Base-by-base conservation (phyloP, 139 green algal species). In the Chlamydomonas sphaeroides region DNA sequence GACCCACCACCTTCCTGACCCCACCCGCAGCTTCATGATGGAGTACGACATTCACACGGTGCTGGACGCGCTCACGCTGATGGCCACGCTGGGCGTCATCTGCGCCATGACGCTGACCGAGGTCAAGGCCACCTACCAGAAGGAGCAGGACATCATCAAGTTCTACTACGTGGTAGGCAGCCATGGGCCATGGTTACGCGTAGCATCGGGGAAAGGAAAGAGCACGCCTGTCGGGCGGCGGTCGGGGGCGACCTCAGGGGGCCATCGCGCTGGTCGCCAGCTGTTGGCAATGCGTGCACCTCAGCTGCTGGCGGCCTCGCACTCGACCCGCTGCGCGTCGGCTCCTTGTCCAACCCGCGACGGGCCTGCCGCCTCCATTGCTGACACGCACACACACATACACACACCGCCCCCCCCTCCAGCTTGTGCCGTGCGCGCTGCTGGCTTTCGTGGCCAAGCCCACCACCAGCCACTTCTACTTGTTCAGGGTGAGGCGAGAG, bases 1-100 rank as follows among this genome's bases (percentile, higher is more conserved):
- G 2, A 10, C 30, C 59, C 59, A 66, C 30, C 30, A 38, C n/a
- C 10, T 8, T n/a, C 11, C 59, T 15, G 30, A 8, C 20, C 20
- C 56, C 56, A 8, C 56, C 61, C 92, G 84, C 90, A 98, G 93
- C 87, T 96, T 99, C 84, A 96, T 99, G 91, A 99, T 99, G 97
- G 97, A 99, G 92, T 98, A 99, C 85, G 97, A 99, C 89, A 96
- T 99, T 68, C 97, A 99, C 91, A 99, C 97, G 5, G 48, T 99
- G 17, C 87, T 99, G 48, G 97, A 99, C 84, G 74, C 90, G 2
- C 65, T 98, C 25, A 99, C 97, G 8, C 89, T 99, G 38, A 68
- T 90, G 5, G 95, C 93, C 41, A 99, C 97, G 1, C 69, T 82
- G 45, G 97, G 88, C 69, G 96, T 99, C 11, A 89, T 99, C 53